Evolutionary conservation across 805 yeast genomes (phyloP), one percentile per base, ranked within the genome.

Genomic region (Saccharomycopsis sp.): DNA sequence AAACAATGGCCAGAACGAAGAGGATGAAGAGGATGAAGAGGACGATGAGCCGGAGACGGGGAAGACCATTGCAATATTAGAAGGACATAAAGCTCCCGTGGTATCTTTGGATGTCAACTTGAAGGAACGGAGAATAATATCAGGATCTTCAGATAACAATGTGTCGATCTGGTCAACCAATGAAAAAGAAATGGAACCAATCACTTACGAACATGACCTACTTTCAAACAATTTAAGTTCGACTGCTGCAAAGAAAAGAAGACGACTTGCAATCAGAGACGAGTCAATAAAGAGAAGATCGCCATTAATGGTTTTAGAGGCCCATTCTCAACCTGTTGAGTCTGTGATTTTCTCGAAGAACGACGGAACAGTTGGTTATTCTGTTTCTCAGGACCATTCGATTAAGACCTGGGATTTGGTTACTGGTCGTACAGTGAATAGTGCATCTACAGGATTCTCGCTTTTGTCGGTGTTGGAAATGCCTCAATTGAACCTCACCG

Each of bases 341-440:
- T 96, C 81, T 44, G 87, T 89, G 23, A 77, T 82, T 14, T 89
- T 91, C 69, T 96, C 89, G 67, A 68, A 76, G 2, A 74, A 75
- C 20, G 98, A 93, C 70, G 63, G 78, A 52, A 81, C 96, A 0
- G 96, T 93, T 3, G 96, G 86, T 9, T 93, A 94, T 72, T 90
- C 98, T 0, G 97, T 89, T 1, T 87, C 97, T 3, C 97, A 91
- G 70, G 98, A 94, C 74, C 99, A 94, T 70, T 84, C 96, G 0
- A 84, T 94, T 63, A 87, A 88, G 68, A 94, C 99, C 0, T 94
- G 98, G 98, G 99, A 94, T 76, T 76, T 94, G 66, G 87, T 89
- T 17, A 92, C 97, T 1, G 77, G 88, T 12, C 81, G 89, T 64
- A 83, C 90, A 66, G 87, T 94, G 29, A 97, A 91, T 69, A 88